Conservation (phyloP, 2,329 filamentous ascomycete species). For the Fusarium sp. region DNA sequence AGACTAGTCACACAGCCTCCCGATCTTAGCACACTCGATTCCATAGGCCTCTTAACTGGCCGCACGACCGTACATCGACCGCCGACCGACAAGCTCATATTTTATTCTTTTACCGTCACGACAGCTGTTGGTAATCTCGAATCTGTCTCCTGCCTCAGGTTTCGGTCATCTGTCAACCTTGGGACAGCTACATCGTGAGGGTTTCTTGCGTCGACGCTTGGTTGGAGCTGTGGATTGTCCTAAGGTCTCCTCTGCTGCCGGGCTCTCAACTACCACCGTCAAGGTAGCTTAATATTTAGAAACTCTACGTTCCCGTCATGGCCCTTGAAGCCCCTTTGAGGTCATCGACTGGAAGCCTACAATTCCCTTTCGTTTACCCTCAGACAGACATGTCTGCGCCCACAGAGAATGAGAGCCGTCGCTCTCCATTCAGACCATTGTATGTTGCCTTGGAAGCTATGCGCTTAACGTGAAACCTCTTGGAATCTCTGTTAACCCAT, state of each 20-base stretch:
- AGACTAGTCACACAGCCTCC: constrained; percentile 25
- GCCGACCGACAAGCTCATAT: constrained; percentile 11
- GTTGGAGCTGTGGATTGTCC: constrained; percentile 18
- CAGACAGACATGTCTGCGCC: constrained; percentile 64
- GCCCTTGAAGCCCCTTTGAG: constrained; percentile 64
- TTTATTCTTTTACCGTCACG: constrained; percentile 6
- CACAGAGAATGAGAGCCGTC: constrained; percentile 59
- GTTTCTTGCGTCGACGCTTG: constrained; percentile 36
- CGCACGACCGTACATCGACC: constrained; percentile 29
- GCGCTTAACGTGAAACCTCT: background rate
- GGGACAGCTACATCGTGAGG: constrained; percentile 32
- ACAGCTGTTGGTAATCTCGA: constrained; percentile 6
- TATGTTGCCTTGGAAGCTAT: constrained; percentile 48
- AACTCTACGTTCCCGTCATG: constrained; percentile 41
- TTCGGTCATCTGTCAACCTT: constrained; percentile 14
- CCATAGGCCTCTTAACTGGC: constrained; percentile 30
- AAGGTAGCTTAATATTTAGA: constrained; percentile 19
- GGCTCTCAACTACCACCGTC: constrained; percentile 19
- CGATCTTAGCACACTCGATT: background rate
- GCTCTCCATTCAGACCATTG: constrained; percentile 62
- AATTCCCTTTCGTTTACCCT: constrained; percentile 54
- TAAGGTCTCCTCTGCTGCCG: constrained; percentile 8
- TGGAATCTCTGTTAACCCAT: constrained; percentile 11
- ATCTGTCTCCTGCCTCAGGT: background rate
- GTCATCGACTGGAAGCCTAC: constrained; percentile 65